Base-by-base conservation (phyloP, 2,329 filamentous ascomycete genomes). In the Pyrenochaeta sp. region DNA sequence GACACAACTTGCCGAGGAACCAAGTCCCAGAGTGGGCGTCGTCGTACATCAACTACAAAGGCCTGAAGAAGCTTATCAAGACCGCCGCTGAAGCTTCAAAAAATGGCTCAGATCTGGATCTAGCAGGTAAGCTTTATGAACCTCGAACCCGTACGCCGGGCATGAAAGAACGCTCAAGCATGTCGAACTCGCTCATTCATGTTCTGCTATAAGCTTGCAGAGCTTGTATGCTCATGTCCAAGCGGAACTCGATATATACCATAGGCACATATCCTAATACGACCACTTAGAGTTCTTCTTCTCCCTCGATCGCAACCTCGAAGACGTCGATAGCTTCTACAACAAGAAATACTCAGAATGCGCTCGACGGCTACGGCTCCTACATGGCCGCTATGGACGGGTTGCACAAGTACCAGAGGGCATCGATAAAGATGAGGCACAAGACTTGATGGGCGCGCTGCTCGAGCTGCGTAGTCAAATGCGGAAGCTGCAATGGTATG, bases 321-420 rank as follows among this genome's bases (percentile, higher is more conserved):
- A 99, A 83, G 91, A 96, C 79, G 94, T 99, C 77, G 93, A 97
- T 78, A 87, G 87, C 50, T 98, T 99, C 79, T 98, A 97, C 83
- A 97, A 96, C 81, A 96, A 93, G 77, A 97, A 97, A 77, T 92
- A 93, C 73, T 86, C 88, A 61, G 94, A 98, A 69, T 90, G 90
- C 61, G 88, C 90, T 37, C 90, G 95, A 59, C 89, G 94, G 36
- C 83, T 98, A 66, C 93, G 92, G 67, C 86, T 97, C 13, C 84
- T 98, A 27, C 90, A 96, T 77, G 92, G 95, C 66, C 88, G 92
- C 64, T 97, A 97, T 82, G 93, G 92, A 65, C 86, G 88, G 62
- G 85, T 87, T 12, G 85, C 88, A 52, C 89, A 93, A 55, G 81
- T 88, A 51, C 84, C 89, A 32, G 86, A 91, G 59, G 86, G 87